Base-by-base conservation (phyloP, 768 basidiomycete species). In the Amanita rubescens region DNA sequence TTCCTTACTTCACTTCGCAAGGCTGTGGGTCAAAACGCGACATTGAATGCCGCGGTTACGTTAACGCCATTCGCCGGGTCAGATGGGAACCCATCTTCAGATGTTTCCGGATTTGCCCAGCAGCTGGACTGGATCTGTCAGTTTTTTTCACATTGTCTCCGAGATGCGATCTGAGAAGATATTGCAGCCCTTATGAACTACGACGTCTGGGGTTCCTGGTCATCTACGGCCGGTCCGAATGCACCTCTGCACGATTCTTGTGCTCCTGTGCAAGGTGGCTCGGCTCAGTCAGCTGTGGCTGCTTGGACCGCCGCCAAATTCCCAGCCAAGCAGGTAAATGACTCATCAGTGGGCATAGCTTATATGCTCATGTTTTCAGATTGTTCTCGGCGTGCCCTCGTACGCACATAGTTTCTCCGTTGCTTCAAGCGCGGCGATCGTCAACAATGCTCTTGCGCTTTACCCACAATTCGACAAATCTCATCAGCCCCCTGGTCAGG, bases 201-300 rank as follows among this genome's bases (percentile, higher is more conserved):
- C 60, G 83, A 84, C 58, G 61, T 84, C 25, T 67, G 63, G 62
- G 75, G 75, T 2, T 57, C 68, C 4, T 85, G 78, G 75, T 75
- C 74, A 60, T 63, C 69, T 59, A 60, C 76, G 56, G 71, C 82
- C 47, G 93, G 91, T 3, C 84, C 94, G 4, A 94, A 96, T 65
- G 84, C 93, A 0, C 93, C 94, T 4, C 77, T 95, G 17, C 68
- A 78, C 32, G 83, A 92, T 67, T 69, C 77, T 0, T 94, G 93
- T 62, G 78, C 81, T 0, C 59, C 66, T 2, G 68, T 75, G 41
- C 81, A 85, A 57, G 68, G 73, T 27, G 90, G 89, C 8, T 91
- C 90, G 53, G 91, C 82, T 6, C 72, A 75, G n/a, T 77, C 78
- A 17, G 85, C 88, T 8, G 75, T 96, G 35, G 61, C 72, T 11